These are phyloP conservation scores for Leccinum uliginosum DNA, from an alignment of 768 basidiomycete genomes.

Conservation along the genomic window DNA sequence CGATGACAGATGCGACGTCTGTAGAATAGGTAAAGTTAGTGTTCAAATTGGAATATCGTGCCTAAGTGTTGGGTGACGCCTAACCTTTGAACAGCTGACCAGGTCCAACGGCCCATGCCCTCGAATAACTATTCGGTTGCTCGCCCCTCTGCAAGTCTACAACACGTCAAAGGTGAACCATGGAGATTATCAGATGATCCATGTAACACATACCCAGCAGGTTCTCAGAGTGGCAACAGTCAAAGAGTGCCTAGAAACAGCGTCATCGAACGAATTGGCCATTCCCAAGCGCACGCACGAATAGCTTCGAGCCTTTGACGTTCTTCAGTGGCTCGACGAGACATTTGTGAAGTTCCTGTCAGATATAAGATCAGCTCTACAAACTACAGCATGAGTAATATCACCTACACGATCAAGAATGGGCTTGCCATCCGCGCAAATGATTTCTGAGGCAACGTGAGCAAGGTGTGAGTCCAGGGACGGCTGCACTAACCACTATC, in stretches of 20 bases:
- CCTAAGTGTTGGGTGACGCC: not conserved
- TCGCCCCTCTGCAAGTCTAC: slow-evolving; percentile 17
- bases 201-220: slow-evolving; percentile 17
- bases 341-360: slow-evolving; percentile 18
- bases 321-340: slow-evolving; percentile 17
- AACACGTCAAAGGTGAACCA: not conserved
- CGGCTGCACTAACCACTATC: slow-evolving; percentile 39
- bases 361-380: not conserved
- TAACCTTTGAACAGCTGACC: slow-evolving; percentile 16
- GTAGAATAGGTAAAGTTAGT: not conserved
- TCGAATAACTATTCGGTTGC: slow-evolving; percentile 14
- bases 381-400: not conserved
- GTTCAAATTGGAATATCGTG: not conserved
- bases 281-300: slow-evolving; percentile 8
- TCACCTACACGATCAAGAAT: slow-evolving; percentile 23
- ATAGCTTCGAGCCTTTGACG: slow-evolving; percentile 17
- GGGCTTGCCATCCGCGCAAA: slow-evolving; percentile 14
- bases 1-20: slow-evolving; percentile 8
- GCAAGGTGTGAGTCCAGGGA: not conserved
- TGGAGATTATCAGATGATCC: not conserved
- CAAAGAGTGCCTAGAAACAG: slow-evolving; percentile 20
- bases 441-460: slow-evolving; percentile 15
- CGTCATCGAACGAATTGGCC: not conserved
- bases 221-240: slow-evolving; percentile 30
- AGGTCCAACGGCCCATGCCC: slow-evolving; percentile 10